Evolutionary conservation across 2,329 filamentous ascomycete species (phyloP), one percentile per base, ranked within the genome.

Genomic region (Curvularia hawaiiensis): DNA sequence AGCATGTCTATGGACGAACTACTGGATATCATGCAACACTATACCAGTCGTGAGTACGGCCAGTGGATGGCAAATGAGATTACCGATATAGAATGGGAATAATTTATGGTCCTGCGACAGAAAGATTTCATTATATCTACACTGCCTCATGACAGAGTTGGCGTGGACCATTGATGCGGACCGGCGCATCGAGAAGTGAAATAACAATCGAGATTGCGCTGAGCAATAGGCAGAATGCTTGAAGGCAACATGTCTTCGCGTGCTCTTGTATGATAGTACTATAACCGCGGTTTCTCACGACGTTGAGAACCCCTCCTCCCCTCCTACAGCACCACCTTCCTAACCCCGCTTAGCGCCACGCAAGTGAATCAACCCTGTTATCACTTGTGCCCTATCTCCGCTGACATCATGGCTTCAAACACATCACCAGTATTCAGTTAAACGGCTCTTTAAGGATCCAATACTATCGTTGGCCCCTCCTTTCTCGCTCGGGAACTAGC

Each of bases 1-100:
- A 69, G 64, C 30, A 44, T 56, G 24, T 46, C 58, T 11, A 65
- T 68, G 60, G 62, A 65, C 30, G 64, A 69, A 31, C n/a, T 68
- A 12, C 63, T 61, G 0, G 65, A 69, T 41, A 7, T 60, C 16
- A 51, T 68, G 38, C 43, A 12, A 11, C 61, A 62, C 31, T 18
- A 66, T 14, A 61, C 58, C 10, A 49, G n/a, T 2, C 59, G 50
- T 40, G 58, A 61, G 20, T 38, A 41, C 8, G 63, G 67, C 2
- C 54, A 62, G 30, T 31, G 40, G 24, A 56, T 46, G 38, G 65
- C 62, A 1, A 62, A 63, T 46, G 48, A 62, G 33, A 67, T 72
- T 59, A 68, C 68, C 4, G 48, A 61, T 0, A 49, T 54, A 14
- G 63, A 68, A 10, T 30, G 52, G 3, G 57, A 66, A 12, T 71